Evolutionary conservation across 495 filamentous ascomycete species (phyloP).

Genomic region (Penicillium turbatum): DNA sequence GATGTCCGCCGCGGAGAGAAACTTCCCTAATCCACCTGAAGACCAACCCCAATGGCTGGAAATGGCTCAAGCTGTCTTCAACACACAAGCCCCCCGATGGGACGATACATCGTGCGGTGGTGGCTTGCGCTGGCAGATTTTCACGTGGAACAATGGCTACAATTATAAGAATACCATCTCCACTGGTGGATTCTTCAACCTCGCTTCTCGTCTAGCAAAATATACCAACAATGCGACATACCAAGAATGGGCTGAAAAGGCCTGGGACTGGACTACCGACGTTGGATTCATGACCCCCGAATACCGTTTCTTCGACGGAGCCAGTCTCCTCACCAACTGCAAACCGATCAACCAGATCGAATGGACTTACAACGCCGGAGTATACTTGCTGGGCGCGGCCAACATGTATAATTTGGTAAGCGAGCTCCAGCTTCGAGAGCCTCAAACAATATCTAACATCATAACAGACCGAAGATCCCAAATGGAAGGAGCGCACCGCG

Average conservation of each 20-base stretch:
- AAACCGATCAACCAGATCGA: conserved; percentile 31
- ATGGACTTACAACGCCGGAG: conserved; percentile 39
- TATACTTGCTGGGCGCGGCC: conserved; percentile 37
- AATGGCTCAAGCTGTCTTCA: conserved; percentile 78
- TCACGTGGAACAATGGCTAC: conserved; percentile 71
- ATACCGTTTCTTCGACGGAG: conserved; percentile 63
- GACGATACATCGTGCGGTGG: conserved; percentile 62
- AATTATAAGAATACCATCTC: conserved; percentile 79
- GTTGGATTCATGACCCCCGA: conserved; percentile 59
- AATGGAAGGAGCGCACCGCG: conserved; percentile 57
- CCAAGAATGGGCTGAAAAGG: conserved; percentile 66
- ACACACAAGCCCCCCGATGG: conserved; percentile 69
- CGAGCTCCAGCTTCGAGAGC: background rate
- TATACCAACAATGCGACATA: conserved; percentile 80
- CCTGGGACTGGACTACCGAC: conserved; percentile 64
- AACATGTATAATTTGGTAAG: conserved; percentile 40
- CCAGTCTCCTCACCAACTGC: conserved; percentile 47
- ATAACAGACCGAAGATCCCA: conserved; percentile 29
- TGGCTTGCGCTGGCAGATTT: conserved; percentile 83
- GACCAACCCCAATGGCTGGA: conserved; percentile 70
- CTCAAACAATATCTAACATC: background rate
- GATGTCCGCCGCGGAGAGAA: conserved; percentile 76
- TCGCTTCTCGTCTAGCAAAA: conserved; percentile 68
- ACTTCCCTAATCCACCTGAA: conserved; percentile 54
- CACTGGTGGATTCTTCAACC: conserved; percentile 76